Evolutionary conservation across 129 eudicot genomes (phyloP), one percentile per base, ranked within the genome.

Genomic region (Calendula officinalis): DNA sequence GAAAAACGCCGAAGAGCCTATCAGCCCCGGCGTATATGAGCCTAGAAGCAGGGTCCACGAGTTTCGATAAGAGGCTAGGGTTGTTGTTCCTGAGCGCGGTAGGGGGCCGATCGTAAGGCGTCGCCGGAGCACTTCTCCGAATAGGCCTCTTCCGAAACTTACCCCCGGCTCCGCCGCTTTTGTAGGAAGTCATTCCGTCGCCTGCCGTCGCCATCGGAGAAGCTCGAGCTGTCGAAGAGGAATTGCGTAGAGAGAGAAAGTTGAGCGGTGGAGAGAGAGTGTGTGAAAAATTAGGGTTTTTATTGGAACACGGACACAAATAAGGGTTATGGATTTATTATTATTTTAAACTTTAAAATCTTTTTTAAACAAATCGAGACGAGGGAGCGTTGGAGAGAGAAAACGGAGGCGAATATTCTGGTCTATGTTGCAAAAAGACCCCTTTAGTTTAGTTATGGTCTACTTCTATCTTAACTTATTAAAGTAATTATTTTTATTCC

Each of bases 21-120:
- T 78, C 73, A 41, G 96, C 96, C 33, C 94, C 80, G 3, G 95
- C 83, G 43, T 87, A 71, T 10, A 87, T 57, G 39, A 91, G 87
- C 60, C 81, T 80, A 5, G 87, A 75, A 41, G 95, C 95, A 10
- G 97, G 97, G 76, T 91, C 95, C 6, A 91, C 85, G 8, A 87
- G 78, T 78, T 82, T 91, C 14, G 89, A 62, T 27, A 87, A 51
- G 76, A 84, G 77, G 44, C 85, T 72, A 56, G 49, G 37, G 68
- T 67, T 86, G 37, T 71, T 73, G 71, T 75, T 80, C 39, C 94
- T 79, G 56, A 82, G 58, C 5, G 87, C 85, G 4, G 80, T 74
- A 5, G 82, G 71, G 4, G 98, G 96, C 7, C 98, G 87, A 70
- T 88, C 98, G 76, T 91, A 91, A 68, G 98, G 98, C 65, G 98